Evolutionary conservation across 192 early-diverging fungal genomes (phyloP).

Genomic region (Coemansia sp.): DNA sequence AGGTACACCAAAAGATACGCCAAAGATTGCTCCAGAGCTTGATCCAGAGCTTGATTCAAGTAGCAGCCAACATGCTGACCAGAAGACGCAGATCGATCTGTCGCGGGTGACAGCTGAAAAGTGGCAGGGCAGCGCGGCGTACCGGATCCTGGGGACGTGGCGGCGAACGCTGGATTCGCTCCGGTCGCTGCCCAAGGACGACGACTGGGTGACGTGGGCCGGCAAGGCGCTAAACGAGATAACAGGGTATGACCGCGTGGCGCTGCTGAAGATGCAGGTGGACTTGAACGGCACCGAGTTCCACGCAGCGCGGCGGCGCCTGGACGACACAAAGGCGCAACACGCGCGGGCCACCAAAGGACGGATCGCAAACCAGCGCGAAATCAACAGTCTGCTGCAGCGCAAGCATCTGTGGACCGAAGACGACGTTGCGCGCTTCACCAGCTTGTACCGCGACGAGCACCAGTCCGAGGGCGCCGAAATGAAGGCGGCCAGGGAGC

Average conservation of each 20-base stretch:
- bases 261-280: slow-evolving; percentile 64
- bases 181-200: slow-evolving; percentile 27
- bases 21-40: not conserved
- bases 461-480: slow-evolving; percentile 62
- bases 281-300: slow-evolving; percentile 49
- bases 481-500: slow-evolving; percentile 41
- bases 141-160: slow-evolving; percentile 5
- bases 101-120: slow-evolving; percentile 15
- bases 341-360: slow-evolving; percentile 60
- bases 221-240: slow-evolving; percentile 62
- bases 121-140: slow-evolving; percentile 11
- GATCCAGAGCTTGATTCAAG: not conserved
- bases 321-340: slow-evolving; percentile 51
- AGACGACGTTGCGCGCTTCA: slow-evolving; percentile 73
- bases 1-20: not conserved
- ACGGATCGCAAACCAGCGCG: slow-evolving; percentile 65
- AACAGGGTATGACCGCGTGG: slow-evolving; percentile 70
- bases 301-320: slow-evolving; percentile 43
- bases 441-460: slow-evolving; percentile 69
- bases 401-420: slow-evolving; percentile 75
- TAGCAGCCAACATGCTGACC: not conserved
- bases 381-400: slow-evolving; percentile 74
- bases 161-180: slow-evolving; percentile 6
- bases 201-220: slow-evolving; percentile 40
- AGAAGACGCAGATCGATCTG: not conserved